Base-by-base conservation (phyloP, 371 early-diverging fungal genomes). In the Apophysomyces sp. region DNA sequence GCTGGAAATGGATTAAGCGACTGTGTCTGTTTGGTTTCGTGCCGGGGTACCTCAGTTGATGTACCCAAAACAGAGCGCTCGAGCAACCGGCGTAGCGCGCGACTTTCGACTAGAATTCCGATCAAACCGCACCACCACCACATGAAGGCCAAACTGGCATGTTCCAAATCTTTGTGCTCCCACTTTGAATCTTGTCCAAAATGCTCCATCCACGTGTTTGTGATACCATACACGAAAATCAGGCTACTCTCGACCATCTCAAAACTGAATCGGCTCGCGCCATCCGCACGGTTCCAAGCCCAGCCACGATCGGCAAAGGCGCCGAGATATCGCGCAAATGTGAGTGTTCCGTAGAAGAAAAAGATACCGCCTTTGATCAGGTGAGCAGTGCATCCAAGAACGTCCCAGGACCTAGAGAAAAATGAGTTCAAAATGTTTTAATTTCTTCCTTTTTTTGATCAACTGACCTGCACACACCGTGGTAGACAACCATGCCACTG, bases 131-230 rank as follows among this genome's bases (percentile, higher is more conserved):
- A 81, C 81, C 84, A 82, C 84, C 86, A 87, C 86, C 83, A 83
- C 80, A 87, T 83, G 55, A 87, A 84, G 13, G 86, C 87, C 29
- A 87, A 63, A 60, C 82, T 81, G 5, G 87, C 86, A 61, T 87
- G 86, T 55, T 87, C 86, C 52, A 87, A 67, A 57, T 87, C 87
- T 63, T 87, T 87, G 63, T 87, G 87, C 4, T 77, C 81, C 87
- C 87, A 87, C 27, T 44, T 57, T 3, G 64, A 63, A 57, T 70
- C 62, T 69, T 85, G 62, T 65, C 78, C 76, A 73, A 87, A 79
- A 61, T 87, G 87, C 58, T 87, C 87, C 68, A 86, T 76, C 74
- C 86, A 87, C 2, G 87, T 86, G 59, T 87, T 87, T 52, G 85
- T 80, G 52, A 85, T 83, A 52, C 87, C 87, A 71, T 86, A 87